Evolutionary conservation across 1,284 basidiomycete species (phyloP), one percentile per base, ranked within the genome.

Genomic region (Coriolopsis trogii): DNA sequence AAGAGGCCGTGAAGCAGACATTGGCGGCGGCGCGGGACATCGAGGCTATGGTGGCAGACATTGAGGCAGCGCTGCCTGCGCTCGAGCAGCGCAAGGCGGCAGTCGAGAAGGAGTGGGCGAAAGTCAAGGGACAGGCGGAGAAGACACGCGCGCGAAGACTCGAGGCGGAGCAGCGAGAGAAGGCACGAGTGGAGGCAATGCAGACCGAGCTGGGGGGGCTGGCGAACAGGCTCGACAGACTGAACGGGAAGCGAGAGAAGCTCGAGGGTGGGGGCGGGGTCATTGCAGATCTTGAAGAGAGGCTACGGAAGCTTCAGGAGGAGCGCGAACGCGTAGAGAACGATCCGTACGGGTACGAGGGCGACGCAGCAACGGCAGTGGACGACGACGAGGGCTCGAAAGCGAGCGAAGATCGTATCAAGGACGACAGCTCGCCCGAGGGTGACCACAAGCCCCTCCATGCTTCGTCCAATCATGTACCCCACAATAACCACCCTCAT

Each of bases 1-100:
- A 90, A 63, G 89, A 92, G 63, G 83, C 88, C 1, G 81, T 85
- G 2, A 88, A 87, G 63, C 80, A 87, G 46, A 81, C 87, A 3
- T 76, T 83, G 30, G 78, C 78, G 1, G 75, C 78, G 1, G 78
- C 84, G 6, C 73, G 71, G 40, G 82, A 87, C 43, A 76, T 82
- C 15, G 81, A 87, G 50, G 72, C 76, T 26, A 64, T 71, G 56
- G 74, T 77, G 2, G 64, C 62, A 37, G 77, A 79, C 25, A 69
- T 87, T 12, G 82, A 89, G 63, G 71, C 65, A 0, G 70, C 73
- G 20, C 60, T 86, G 28, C 82, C 83, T 0, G 76, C 63, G 5
- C 65, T 89, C 16, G 69, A 71, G 48, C 63, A 63, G 41, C 65
- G 72, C 50, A 71, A 73, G 39, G 67, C 68, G 20, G 71, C 73